Evolutionary conservation across 2,329 filamentous ascomycete genomes (phyloP).

Genomic region (Aureobasidium sp.): DNA sequence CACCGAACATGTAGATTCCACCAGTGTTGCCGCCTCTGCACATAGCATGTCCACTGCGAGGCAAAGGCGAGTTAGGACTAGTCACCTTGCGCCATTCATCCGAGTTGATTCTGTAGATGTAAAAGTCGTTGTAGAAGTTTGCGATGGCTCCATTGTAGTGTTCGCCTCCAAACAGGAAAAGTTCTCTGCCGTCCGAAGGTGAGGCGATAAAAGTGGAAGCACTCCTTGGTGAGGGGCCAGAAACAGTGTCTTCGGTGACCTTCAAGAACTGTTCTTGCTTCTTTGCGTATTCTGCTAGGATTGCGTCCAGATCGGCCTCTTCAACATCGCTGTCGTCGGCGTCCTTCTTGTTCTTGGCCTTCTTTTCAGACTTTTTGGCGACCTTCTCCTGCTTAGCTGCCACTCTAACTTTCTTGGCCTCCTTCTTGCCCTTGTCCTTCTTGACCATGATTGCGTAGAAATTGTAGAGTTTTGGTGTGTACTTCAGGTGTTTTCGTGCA

Average conservation of each 20-base stretch:
- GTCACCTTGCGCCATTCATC: slow-evolving; percentile 89
- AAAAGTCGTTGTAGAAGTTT: slow-evolving; percentile 59
- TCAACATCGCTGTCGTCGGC: slow-evolving; percentile 77
- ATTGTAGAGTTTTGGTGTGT: not conserved
- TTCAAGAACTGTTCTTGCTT: slow-evolving; percentile 90
- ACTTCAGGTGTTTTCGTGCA: not conserved
- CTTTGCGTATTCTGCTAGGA: slow-evolving; percentile 85
- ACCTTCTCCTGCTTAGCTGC: slow-evolving; percentile 47
- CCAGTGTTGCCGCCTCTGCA: slow-evolving; percentile 79
- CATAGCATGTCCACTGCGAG: slow-evolving; percentile 90
- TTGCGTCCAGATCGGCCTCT: slow-evolving; percentile 85
- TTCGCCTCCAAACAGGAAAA: slow-evolving; percentile 90
- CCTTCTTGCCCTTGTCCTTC: slow-evolving; percentile 50
- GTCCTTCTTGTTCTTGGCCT: slow-evolving; percentile 70
- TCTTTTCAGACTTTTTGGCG: slow-evolving; percentile 73
- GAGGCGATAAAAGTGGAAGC: slow-evolving; percentile 78
- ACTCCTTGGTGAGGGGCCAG: slow-evolving; percentile 67
- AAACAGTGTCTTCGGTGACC: slow-evolving; percentile 70
- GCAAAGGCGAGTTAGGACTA: slow-evolving; percentile 82
- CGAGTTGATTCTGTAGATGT: slow-evolving; percentile 65
- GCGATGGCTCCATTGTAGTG: slow-evolving; percentile 89
- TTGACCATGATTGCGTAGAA: not conserved
- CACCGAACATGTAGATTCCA: slow-evolving; percentile 85
- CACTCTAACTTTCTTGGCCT: slow-evolving; percentile 32
- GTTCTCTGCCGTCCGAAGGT: slow-evolving; percentile 75